A percentile compares a stretch with the other conserved stretches of the same genome.
Evolutionary conservation across 805 yeast species (phyloP).

Genomic region (Candida chilensis): DNA sequence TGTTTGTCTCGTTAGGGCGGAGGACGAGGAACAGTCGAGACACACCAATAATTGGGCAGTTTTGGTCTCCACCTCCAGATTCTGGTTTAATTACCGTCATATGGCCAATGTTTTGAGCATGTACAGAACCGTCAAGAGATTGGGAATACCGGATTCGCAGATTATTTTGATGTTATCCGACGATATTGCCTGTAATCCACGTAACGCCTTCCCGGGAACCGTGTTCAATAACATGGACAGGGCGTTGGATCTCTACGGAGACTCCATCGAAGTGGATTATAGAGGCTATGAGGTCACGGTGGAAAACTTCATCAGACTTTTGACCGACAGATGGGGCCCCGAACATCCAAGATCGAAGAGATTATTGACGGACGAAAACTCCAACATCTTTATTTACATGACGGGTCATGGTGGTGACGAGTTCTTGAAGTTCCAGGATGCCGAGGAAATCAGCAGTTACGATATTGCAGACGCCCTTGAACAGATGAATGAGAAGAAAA

Average conservation of each 20-base stretch:
- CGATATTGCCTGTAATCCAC: slow-evolving; percentile 93
- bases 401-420: slow-evolving; percentile 99
- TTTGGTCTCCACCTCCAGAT: slow-evolving; percentile 87
- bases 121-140: slow-evolving; percentile 90
- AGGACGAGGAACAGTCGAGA: too few relatives aligned
- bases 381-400: slow-evolving; percentile 88
- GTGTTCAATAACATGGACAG: slow-evolving; percentile 92
- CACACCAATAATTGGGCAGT: slow-evolving; percentile 78
- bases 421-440: slow-evolving; percentile 94
- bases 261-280: slow-evolving; percentile 90
- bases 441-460: slow-evolving; percentile 92
- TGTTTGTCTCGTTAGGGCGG: too few relatives aligned
- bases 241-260: slow-evolving; percentile 89
- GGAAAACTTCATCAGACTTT: slow-evolving; percentile 83
- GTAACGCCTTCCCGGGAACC: slow-evolving; percentile 93
- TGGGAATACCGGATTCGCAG: slow-evolving; percentile 97
- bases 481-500: slow-evolving; percentile 92
- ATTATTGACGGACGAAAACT: slow-evolving; percentile 83
- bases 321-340: slow-evolving; percentile 94
- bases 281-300: slow-evolving; percentile 98
- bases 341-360: slow-evolving; percentile 92
- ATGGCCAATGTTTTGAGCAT: slow-evolving; percentile 93
- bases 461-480: slow-evolving; percentile 96
- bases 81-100: slow-evolving; percentile 98
- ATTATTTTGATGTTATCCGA: slow-evolving; percentile 94